Evolutionary conservation across 768 basidiomycete genomes (phyloP).

Genomic region (Tylopilus balloui): DNA sequence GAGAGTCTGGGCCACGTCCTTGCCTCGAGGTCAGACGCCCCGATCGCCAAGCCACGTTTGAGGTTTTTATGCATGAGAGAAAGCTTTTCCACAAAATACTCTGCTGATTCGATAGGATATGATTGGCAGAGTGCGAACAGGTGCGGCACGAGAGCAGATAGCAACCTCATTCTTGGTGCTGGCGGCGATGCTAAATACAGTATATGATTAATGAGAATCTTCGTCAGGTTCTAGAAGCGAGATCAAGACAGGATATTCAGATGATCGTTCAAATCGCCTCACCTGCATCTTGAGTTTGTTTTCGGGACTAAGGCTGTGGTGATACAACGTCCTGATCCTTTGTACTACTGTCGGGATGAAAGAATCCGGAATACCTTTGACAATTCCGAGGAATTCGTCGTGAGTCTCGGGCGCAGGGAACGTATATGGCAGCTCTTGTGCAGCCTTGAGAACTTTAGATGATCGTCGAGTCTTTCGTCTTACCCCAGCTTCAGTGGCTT

Average conservation of each 20-base stretch:
- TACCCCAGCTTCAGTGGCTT: slow-evolving; percentile 38
- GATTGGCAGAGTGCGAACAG: slow-evolving; percentile 71
- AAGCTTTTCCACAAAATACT: slow-evolving; percentile 77
- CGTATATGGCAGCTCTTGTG: slow-evolving; percentile 81
- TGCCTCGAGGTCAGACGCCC: slow-evolving; percentile 52
- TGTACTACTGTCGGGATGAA: slow-evolving; percentile 80
- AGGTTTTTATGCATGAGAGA: slow-evolving; percentile 93
- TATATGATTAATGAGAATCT: slow-evolving; percentile 84
- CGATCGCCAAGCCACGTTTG: slow-evolving; percentile 70
- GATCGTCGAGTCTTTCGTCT: slow-evolving; percentile 33
- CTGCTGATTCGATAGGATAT: slow-evolving; percentile 78
- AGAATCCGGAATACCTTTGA: slow-evolving; percentile 64
- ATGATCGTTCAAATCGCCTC: slow-evolving; percentile 15
- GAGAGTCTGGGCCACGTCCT: slow-evolving; percentile 87
- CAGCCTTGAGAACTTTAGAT: slow-evolving; percentile 27
- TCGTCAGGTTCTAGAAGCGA: slow-evolving; percentile 54
- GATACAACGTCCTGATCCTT: slow-evolving; percentile 85
- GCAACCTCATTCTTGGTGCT: slow-evolving; percentile 51
- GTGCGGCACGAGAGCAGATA: slow-evolving; percentile 71
- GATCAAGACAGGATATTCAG: not conserved
- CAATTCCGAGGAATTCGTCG: slow-evolving; percentile 83
- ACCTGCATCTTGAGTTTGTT: slow-evolving; percentile 95
- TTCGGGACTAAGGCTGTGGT: slow-evolving; percentile 85
- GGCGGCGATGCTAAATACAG: slow-evolving; percentile 69
- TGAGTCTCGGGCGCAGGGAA: slow-evolving; percentile 86